Base-by-base conservation (phyloP, 495 filamentous ascomycete genomes). In the Ramalina intermedia region DNA sequence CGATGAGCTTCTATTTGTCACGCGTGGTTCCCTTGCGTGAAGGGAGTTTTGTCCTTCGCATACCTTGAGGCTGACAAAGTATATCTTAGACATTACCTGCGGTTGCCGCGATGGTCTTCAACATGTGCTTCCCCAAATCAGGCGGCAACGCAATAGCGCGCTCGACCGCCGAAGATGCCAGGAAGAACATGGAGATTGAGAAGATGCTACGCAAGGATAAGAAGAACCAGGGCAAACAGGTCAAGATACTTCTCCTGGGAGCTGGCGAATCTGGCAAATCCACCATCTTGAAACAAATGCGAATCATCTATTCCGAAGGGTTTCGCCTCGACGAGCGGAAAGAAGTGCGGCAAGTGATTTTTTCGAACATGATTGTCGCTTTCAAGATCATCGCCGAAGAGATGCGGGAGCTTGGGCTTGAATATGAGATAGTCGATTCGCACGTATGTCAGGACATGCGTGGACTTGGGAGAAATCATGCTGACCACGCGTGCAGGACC, bases 221-320 rank as follows among this genome's bases (percentile, higher is more conserved):
- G 68, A 91, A 89, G 69, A 73, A 73, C 48, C 72, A 84, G 73
- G 67, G 80, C 35, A 79, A 79, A 53, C 84, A 87, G 47, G 84
- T 93, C 57, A 94, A 93, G 68, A 76, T 93, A 39, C 64, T 93
- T 53, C 72, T 94, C 42, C 69, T 93, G 50, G 91, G 91, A 62
- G 91, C 91, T 58, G 91, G 91, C 58, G 91, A 98, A 69, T 94
- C 87, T 26, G 91, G 91, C 39, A 98, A 98, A 63, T 98, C 91
- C 7, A 98, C 91, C 6, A 89, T 98, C 51, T 76, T 98, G 46
- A 98, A 98, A 70, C 91, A 98, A 73, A 98, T 98, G 91, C 88
- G 90, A 60, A 81, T 98, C 65, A 96, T 98, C 57, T 89, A 98
- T 61, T 82, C 87, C 37, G 78, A 86, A 62, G 91, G 93, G 18